Percentiles rank a stretch among this genome's conserved stretches.
phyloP scores from a whole-genome alignment of 176 grass and related monocot genomes.

The Bromus sterilis region DNA sequence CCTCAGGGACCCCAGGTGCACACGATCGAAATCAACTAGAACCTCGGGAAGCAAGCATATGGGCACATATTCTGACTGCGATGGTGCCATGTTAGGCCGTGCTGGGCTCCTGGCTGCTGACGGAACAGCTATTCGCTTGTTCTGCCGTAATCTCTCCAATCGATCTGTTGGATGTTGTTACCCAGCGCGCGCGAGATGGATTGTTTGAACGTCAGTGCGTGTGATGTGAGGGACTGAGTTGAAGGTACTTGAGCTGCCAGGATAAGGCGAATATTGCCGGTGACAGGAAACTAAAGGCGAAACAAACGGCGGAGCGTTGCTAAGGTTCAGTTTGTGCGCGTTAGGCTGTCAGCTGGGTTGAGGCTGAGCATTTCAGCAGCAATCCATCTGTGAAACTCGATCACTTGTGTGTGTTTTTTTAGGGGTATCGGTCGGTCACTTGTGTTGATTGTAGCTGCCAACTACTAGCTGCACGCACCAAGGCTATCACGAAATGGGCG shows the following conservation, averaged over 20 bases:
- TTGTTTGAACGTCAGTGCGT: too few relatives aligned
- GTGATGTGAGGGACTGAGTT: not conserved
- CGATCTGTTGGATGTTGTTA: not conserved
- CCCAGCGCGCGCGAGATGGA: too few relatives aligned
- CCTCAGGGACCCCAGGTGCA: not conserved
- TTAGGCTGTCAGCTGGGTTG: not conserved
- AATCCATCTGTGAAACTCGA: not conserved
- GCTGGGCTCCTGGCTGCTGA: not conserved
- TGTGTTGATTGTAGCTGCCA: not conserved
- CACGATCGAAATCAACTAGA: not conserved
- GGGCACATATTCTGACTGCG: slow-evolving; percentile 22
- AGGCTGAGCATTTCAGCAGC: not conserved
- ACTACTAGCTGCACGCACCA: not conserved
- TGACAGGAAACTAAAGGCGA: slow-evolving; percentile 11
- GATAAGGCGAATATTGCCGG: slow-evolving; percentile 5
- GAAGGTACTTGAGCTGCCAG: not conserved
- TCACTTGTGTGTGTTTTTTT: too few relatives aligned
- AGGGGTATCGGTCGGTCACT: too few relatives aligned
- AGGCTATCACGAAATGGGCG: not conserved
- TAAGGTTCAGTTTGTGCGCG: not conserved
- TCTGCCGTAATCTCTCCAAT: not conserved
- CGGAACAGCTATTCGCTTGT: slow-evolving; percentile 16
- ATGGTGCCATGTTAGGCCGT: not conserved
- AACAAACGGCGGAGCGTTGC: not conserved
- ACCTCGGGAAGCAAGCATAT: not conserved